A percentile compares a stretch with the other conserved stretches of the same genome.
phyloP scores from a whole-genome alignment of 2,329 filamentous ascomycete genomes.

The Moelleriella libera region DNA sequence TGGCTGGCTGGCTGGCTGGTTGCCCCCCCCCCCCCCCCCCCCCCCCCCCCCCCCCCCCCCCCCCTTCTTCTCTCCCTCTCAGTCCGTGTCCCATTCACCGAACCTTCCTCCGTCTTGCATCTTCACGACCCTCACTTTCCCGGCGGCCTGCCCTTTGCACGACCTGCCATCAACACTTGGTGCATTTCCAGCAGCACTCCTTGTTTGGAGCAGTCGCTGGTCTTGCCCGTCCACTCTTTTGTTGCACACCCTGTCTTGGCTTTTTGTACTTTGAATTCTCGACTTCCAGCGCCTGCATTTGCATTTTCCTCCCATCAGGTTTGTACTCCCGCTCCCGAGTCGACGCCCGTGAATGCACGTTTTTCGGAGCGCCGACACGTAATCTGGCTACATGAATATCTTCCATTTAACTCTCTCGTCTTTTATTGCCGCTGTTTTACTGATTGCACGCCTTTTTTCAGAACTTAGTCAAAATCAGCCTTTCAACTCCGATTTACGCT shows the following conservation, averaged over 20 bases:
- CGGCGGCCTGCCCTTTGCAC: constrained; percentile 3
- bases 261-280: constrained; percentile 1
- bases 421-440: too few relatives aligned
- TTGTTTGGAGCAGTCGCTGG: constrained; percentile 37
- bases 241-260: constrained; percentile 10
- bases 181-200: constrained; percentile 42
- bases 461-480: too few relatives aligned
- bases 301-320: constrained; percentile 3
- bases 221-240: constrained; percentile 47
- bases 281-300: constrained; percentile 5
- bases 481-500: too few relatives aligned
- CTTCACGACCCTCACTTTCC: constrained; percentile 3
- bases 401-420: too few relatives aligned
- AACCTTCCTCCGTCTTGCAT: constrained; percentile 3
- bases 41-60: constrained; percentile 2
- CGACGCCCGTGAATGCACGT: too few relatives aligned
- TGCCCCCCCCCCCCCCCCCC: too few relatives aligned
- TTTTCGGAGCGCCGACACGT: too few relatives aligned
- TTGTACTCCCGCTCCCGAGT: too few relatives aligned
- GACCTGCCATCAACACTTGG: constrained; percentile 18
- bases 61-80: constrained; percentile 6
- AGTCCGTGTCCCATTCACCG: constrained; percentile 1
- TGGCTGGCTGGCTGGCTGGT: not conserved
- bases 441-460: too few relatives aligned
- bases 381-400: too few relatives aligned